phyloP scores from a whole-genome alignment of 768 basidiomycete genomes.

The Rhizopogon roseolus region DNA sequence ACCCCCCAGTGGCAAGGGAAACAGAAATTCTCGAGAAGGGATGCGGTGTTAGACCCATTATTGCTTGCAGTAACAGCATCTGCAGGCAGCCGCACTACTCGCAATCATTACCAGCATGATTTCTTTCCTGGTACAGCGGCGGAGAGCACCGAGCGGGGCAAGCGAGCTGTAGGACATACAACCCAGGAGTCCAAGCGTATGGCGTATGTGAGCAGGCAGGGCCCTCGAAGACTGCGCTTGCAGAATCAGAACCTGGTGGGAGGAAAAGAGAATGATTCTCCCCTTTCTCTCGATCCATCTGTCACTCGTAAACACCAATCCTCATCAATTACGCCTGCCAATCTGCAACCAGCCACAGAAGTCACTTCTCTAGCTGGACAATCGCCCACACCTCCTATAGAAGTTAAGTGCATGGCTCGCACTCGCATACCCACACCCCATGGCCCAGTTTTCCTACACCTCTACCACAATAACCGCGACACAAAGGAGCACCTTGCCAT shows the following conservation, averaged over 20 bases:
- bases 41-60: conserved; percentile 74
- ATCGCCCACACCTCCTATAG: conserved; percentile 23
- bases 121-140: conserved; percentile 48
- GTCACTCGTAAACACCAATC: conserved; percentile 34
- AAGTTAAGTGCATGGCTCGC: conserved; percentile 92
- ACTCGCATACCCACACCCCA: conserved; percentile 97
- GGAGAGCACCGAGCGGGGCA: conserved; percentile 40
- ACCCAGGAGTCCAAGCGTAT: conserved; percentile 40
- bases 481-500: conserved; percentile 94
- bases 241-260: conserved; percentile 24
- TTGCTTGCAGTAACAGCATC: conserved; percentile 73
- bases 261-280: conserved; percentile 48
- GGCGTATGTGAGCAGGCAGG: conserved; percentile 71
- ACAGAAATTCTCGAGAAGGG: conserved; percentile 46
- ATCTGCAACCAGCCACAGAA: conserved; percentile 20
- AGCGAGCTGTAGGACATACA: conserved; percentile 42
- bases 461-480: conserved; percentile 93
- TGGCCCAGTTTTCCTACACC: conserved; percentile 86
- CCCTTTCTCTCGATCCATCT: conserved; percentile 29
- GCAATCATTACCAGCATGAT: conserved; percentile 84
- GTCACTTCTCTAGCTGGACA: conserved; percentile 1
- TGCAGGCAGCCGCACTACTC: conserved; percentile 72
- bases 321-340: conserved; percentile 24
- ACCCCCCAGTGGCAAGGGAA: conserved; percentile 41
- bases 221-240: conserved; percentile 61